These are phyloP conservation scores for Aspergillus texensis DNA, from an alignment of 2,329 filamentous ascomycete species.

Conservation along the genomic window DNA sequence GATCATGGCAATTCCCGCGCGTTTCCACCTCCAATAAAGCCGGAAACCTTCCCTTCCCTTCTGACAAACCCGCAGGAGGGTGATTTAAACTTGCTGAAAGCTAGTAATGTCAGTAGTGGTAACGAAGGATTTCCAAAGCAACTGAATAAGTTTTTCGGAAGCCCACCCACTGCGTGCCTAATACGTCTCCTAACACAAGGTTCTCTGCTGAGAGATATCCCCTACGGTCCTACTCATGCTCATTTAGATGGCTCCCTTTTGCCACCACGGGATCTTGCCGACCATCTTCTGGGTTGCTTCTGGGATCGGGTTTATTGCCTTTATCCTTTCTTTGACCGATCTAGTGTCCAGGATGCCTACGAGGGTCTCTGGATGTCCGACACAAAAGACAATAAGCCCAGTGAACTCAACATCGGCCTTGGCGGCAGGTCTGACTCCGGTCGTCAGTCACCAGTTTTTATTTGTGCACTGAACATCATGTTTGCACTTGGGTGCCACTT, in stretches of 20 bases:
- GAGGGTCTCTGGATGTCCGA: slow-evolving; percentile 41
- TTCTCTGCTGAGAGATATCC: slow-evolving; percentile 10
- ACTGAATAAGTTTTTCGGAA: slow-evolving; percentile 41
- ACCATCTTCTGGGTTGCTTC: slow-evolving; percentile 45
- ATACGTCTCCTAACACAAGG: slow-evolving; percentile 34
- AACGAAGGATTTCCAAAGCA: slow-evolving; percentile 16
- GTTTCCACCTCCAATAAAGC: neutral
- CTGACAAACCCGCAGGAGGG: slow-evolving; percentile 2
- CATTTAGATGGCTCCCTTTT: slow-evolving; percentile 38
- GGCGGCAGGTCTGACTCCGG: slow-evolving; percentile 35
- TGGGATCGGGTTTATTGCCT: slow-evolving; percentile 46
- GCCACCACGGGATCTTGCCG: slow-evolving; percentile 45
- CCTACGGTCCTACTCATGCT: slow-evolving; percentile 16
- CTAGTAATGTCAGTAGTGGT: slow-evolving; percentile 36
- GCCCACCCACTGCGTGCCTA: slow-evolving; percentile 45
- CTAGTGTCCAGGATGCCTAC: slow-evolving; percentile 46
- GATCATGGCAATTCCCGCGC: neutral
- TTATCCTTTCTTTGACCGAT: slow-evolving; percentile 49
- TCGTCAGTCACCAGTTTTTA: slow-evolving; percentile 43
- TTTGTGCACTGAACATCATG: slow-evolving; percentile 47
- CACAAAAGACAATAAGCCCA: slow-evolving; percentile 14
- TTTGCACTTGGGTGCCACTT: slow-evolving; percentile 49
- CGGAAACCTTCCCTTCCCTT: neutral
- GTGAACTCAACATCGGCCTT: slow-evolving; percentile 37
- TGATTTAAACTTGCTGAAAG: slow-evolving; percentile 43